Evolutionary conservation across 1,284 basidiomycete species (phyloP).

Genomic region (Mycosarcoma mackinlayi): DNA sequence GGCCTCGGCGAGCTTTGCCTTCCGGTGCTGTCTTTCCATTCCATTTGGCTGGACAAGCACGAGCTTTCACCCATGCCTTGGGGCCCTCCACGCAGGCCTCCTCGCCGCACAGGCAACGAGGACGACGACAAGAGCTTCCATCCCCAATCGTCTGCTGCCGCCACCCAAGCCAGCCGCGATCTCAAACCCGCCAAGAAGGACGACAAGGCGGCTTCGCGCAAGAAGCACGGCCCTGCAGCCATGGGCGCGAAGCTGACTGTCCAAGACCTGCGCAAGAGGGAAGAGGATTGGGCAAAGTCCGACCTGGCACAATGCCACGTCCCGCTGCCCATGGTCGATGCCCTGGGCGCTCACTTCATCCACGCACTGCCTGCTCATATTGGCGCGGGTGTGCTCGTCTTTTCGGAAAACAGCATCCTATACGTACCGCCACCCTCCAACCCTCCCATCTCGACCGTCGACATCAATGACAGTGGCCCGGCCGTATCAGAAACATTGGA

Average conservation of each 20-base stretch:
- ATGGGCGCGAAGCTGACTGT: conserved; percentile 35
- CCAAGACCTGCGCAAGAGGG: conserved; percentile 34
- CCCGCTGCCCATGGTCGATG: conserved; percentile 58
- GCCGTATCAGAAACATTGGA: conserved; percentile 9
- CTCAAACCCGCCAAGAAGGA: conserved; percentile 14
- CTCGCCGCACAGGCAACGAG: conserved; percentile 18
- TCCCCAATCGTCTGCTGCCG: conserved; percentile 23
- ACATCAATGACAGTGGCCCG: not conserved
- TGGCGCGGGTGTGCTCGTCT: conserved; percentile 63
- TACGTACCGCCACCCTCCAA: conserved; percentile 54
- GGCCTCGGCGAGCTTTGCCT: conserved; percentile 60
- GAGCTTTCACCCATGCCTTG: conserved; percentile 56
- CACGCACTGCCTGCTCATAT: conserved; percentile 50
- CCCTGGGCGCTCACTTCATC: conserved; percentile 56
- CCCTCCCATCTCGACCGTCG: conserved; percentile 1
- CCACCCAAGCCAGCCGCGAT: conserved; percentile 24
- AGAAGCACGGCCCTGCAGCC: conserved; percentile 55
- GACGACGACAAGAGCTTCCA: conserved; percentile 18
- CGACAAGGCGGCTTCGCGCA: conserved; percentile 25
- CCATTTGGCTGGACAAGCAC: conserved; percentile 38
- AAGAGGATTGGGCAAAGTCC: conserved; percentile 47
- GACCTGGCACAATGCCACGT: conserved; percentile 60
- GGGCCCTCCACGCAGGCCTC: conserved; percentile 48
- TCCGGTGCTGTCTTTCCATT: conserved; percentile 65
- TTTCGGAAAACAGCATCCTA: conserved; percentile 57